Evolutionary conservation across 2,329 filamentous ascomycete species (phyloP), one percentile per base, ranked within the genome.

Genomic region (Cladosporium velox): DNA sequence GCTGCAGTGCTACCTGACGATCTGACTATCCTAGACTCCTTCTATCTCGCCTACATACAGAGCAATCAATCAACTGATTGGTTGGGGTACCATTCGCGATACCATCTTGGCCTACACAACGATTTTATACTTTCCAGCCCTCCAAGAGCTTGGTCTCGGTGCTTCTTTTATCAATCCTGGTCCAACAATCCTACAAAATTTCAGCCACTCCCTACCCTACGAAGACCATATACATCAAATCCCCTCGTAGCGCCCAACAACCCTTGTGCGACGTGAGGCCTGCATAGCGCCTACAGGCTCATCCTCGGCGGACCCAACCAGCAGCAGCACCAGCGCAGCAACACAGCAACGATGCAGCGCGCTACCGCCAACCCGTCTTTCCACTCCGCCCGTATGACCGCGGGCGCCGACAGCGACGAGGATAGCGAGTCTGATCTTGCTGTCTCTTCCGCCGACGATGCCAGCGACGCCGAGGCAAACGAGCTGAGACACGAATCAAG

Each of bases 311-410:
- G 51, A 24, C 30, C 28, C 34, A 59, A 59, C 59, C 26, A 52
- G 32, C 60, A 34, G 47, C 59, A 26, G 5, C n/a, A 47, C 2
- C 41, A 21, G 18, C 38, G n/a, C 41, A 41, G 35, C 38, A 10
- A n/a, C 38, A 4, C 28, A 18, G 26, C 21, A 54, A 73, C 71
- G 70, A 73, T 74, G 73, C 73, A 74, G 66, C 69, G 73, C 38
- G 72, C 67, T 68, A 65, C 73, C 38, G 72, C 74, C 67, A 70
- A 70, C 61, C 69, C 72, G 15, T 70, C 72, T 8, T 71, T 72
- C 68, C 61, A 70, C 24, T 65, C 72, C 24, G 70, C 71, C 61
- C 68, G 72, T 35, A 58, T 67, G 28, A 35, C 49, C 32, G 67
- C 69, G 57, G 55, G 68, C 18, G 71, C 70, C 63, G 73, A 74